phyloP scores from a whole-genome alignment of 2,329 filamentous ascomycete species.

The Aspergillus thermomutatus region DNA sequence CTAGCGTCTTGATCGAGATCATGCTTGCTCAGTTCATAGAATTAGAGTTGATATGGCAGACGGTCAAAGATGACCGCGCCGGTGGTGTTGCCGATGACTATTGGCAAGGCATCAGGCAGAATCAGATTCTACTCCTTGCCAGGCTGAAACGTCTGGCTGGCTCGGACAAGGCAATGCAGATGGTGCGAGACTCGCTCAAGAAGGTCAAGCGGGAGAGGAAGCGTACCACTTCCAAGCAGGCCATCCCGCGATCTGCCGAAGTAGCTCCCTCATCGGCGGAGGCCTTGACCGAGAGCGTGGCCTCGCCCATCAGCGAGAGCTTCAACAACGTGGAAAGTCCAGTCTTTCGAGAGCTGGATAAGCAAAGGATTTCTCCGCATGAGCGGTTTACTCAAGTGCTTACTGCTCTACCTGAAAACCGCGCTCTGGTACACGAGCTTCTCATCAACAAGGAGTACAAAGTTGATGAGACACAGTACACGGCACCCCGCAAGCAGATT shows the following conservation, averaged over 20 bases:
- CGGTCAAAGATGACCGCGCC: conserved; percentile 60
- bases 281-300: conserved; percentile 34
- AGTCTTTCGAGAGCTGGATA: conserved; percentile 34
- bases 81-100: conserved; percentile 63
- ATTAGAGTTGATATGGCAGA: conserved; percentile 65
- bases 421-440: conserved; percentile 61
- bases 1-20: conserved; percentile 59
- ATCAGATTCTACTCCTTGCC: conserved; percentile 61
- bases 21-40: conserved; percentile 66
- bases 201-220: conserved; percentile 55
- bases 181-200: conserved; percentile 59
- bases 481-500: conserved; percentile 52
- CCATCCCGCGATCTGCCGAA: conserved; percentile 55
- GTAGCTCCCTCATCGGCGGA: conserved; percentile 31
- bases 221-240: conserved; percentile 52
- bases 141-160: conserved; percentile 61
- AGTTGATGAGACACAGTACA: conserved; percentile 51
- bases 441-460: conserved; percentile 62
- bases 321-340: conserved; percentile 36
- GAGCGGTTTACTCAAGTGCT: conserved; percentile 51
- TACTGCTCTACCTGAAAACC: conserved; percentile 59
- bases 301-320: conserved; percentile 40
- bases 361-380: conserved; percentile 34
- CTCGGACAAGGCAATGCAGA: conserved; percentile 56
- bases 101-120: conserved; percentile 62